These are phyloP conservation scores for Boletus vermiculosoides DNA, from an alignment of 768 basidiomycete species.

Conservation along the genomic window DNA sequence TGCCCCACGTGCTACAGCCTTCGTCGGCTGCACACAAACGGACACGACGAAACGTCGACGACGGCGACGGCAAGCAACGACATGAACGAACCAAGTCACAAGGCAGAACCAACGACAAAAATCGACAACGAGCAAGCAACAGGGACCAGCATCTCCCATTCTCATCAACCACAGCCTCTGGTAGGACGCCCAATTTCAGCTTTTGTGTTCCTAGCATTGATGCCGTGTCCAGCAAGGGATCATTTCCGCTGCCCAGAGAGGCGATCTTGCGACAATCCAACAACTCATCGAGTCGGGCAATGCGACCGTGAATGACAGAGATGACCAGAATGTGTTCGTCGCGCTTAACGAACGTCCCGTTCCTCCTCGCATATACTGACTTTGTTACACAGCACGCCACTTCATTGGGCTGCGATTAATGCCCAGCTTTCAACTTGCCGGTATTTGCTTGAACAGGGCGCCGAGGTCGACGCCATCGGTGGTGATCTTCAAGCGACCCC, in stretches of 20 bases:
- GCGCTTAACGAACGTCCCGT: neutral
- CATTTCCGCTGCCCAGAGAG: conserved; percentile 84
- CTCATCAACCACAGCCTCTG: conserved; percentile 24
- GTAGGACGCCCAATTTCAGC: conserved; percentile 11
- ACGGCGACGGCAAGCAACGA: conserved; percentile 19
- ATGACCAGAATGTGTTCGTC: conserved; percentile 75
- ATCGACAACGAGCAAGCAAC: conserved; percentile 28
- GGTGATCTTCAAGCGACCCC: conserved; percentile 95
- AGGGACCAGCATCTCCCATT: conserved; percentile 27
- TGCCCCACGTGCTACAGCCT: conserved; percentile 17
- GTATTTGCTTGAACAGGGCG: conserved; percentile 86
- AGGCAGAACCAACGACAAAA: conserved; percentile 31
- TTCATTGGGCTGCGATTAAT: conserved; percentile 99
- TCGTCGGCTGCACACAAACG: neutral
- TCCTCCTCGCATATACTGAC: conserved; percentile 6
- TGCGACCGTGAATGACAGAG: conserved; percentile 73
- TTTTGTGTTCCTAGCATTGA: neutral
- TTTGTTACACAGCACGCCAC: conserved; percentile 52
- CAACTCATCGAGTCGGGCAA: conserved; percentile 69
- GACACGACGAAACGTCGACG: conserved; percentile 7
- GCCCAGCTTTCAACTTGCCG: conserved; percentile 88
- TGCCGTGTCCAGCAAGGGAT: conserved; percentile 47
- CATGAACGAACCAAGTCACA: conserved; percentile 33
- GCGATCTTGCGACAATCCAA: conserved; percentile 66
- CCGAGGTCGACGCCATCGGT: conserved; percentile 91